Evolutionary conservation across 2,329 filamentous ascomycete species (phyloP).

Genomic region (Zymoseptoria tritici): DNA sequence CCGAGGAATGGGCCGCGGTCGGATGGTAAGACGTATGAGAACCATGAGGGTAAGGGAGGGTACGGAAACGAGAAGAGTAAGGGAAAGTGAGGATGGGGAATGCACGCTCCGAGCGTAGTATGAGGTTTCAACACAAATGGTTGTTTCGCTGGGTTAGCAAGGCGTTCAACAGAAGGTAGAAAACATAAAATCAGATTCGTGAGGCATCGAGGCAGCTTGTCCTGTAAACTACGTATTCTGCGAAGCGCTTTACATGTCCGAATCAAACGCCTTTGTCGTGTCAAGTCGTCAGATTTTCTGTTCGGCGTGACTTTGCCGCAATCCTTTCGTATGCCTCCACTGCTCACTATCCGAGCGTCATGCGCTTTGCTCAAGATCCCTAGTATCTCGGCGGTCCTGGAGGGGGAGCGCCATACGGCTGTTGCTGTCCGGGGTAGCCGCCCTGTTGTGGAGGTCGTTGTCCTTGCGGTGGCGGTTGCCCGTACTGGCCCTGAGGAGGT

Average conservation of each 20-base stretch:
- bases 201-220: not conserved
- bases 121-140: not conserved
- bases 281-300: not conserved
- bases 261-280: not conserved
- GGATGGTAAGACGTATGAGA: slow-evolving; percentile 60
- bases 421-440: slow-evolving; percentile 14
- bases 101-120: not conserved
- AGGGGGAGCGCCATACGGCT: slow-evolving; percentile 1
- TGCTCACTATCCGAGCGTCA: not conserved
- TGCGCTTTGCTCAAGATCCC: not conserved
- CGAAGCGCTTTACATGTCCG: not conserved
- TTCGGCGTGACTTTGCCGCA: not conserved
- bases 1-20: slow-evolving; percentile 57
- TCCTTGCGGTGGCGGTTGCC: slow-evolving; percentile 1
- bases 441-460: slow-evolving; percentile 6
- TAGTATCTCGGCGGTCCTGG: not conserved
- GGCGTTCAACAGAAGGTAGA: slow-evolving; percentile 3
- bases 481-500: slow-evolving; percentile 6
- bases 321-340: not conserved
- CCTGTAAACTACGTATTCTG: not conserved
- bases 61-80: slow-evolving; percentile 52
- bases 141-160: not conserved
- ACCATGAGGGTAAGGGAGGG: slow-evolving; percentile 52
- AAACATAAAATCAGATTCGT: not conserved
- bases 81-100: slow-evolving; percentile 4